Evolutionary conservation across 2,329 filamentous ascomycete genomes (phyloP).

Genomic region (Canariomyces notabilis): DNA sequence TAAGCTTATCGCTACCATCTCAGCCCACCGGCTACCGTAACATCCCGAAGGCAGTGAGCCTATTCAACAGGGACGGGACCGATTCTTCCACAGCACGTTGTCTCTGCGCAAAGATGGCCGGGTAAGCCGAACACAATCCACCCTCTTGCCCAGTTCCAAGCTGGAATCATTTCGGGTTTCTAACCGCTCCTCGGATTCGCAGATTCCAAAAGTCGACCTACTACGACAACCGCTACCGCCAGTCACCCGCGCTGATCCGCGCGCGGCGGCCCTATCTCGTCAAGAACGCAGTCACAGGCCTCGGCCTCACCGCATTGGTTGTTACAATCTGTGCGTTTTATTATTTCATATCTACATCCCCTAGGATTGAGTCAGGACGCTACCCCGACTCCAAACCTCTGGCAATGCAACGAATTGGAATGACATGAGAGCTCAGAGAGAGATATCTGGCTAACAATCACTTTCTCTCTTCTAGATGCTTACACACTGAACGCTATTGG

Average conservation of each 20-base stretch:
- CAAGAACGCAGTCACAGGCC: conserved; percentile 79
- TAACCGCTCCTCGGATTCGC: background rate
- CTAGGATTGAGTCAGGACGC: too few relatives aligned
- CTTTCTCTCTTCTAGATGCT: conserved; percentile 37
- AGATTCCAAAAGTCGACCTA: conserved; percentile 62
- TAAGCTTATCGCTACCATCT: conserved; percentile 9
- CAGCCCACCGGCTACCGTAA: conserved; percentile 12
- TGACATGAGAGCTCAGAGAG: too few relatives aligned
- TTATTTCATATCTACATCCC: too few relatives aligned
- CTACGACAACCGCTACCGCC: conserved; percentile 83
- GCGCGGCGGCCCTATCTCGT: conserved; percentile 87
- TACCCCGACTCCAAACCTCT: too few relatives aligned
- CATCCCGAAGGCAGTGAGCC: too few relatives aligned
- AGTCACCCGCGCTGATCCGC: conserved; percentile 83
- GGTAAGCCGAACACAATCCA: conserved; percentile 14
- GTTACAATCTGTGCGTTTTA: conserved; percentile 81
- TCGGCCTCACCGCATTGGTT: conserved; percentile 70
- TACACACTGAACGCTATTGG: conserved; percentile 77
- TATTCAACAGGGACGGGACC: too few relatives aligned
- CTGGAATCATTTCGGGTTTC: background rate
- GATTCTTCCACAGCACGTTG: background rate
- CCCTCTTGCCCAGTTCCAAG: background rate
- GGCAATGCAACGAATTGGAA: too few relatives aligned
- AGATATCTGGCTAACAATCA: conserved; percentile 3
- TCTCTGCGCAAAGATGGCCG: conserved; percentile 13